These are phyloP conservation scores for Euryodendron excelsum DNA, from an alignment of 148 eudicot genomes.

Conservation along the genomic window DNA sequence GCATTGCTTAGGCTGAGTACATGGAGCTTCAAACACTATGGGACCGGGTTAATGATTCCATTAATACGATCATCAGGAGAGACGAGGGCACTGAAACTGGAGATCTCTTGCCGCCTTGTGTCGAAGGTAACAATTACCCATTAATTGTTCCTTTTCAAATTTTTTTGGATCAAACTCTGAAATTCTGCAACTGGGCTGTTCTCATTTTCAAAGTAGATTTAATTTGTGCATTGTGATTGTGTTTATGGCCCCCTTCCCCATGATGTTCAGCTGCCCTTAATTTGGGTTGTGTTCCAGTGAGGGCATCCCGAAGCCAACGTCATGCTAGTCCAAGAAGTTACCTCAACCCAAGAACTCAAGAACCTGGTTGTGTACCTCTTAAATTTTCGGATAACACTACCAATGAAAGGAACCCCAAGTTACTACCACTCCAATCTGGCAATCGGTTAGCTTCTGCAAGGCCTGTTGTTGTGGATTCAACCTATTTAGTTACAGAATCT, in stretches of 20 bases:
- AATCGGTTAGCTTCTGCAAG: slow-evolving; percentile 34
- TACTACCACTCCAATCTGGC: slow-evolving; percentile 27
- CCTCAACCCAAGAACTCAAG: slow-evolving; percentile 55
- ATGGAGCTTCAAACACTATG: slow-evolving; percentile 71
- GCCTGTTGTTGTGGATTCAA: slow-evolving; percentile 26
- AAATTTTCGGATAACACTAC: slow-evolving; percentile 20
- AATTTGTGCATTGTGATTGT: background rate
- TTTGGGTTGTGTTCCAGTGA: slow-evolving; percentile 82
- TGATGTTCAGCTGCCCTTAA: slow-evolving; percentile 89
- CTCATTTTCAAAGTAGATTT: slow-evolving; percentile 6
- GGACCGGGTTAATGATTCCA: slow-evolving; percentile 86
- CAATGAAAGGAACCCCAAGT: slow-evolving; percentile 32
- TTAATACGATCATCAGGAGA: slow-evolving; percentile 81
- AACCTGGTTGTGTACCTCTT: slow-evolving; percentile 33
- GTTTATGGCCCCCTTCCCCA: slow-evolving; percentile 3
- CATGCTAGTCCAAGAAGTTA: slow-evolving; percentile 67
- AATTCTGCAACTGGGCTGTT: background rate
- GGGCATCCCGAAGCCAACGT: slow-evolving; percentile 84
- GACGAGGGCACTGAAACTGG: slow-evolving; percentile 81
- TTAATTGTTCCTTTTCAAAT: slow-evolving; percentile 11
- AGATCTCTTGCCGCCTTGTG: slow-evolving; percentile 80
- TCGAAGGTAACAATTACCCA: slow-evolving; percentile 62
- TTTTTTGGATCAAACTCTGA: slow-evolving; percentile 1
- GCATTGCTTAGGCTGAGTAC: slow-evolving; percentile 68
- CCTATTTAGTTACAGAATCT: slow-evolving; percentile 25